Percentiles rank a stretch among this genome's conserved stretches.
These are phyloP conservation scores for Trypanosoma theileri DNA, from an alignment of 208 protist genomes.

Conservation along the genomic window DNA sequence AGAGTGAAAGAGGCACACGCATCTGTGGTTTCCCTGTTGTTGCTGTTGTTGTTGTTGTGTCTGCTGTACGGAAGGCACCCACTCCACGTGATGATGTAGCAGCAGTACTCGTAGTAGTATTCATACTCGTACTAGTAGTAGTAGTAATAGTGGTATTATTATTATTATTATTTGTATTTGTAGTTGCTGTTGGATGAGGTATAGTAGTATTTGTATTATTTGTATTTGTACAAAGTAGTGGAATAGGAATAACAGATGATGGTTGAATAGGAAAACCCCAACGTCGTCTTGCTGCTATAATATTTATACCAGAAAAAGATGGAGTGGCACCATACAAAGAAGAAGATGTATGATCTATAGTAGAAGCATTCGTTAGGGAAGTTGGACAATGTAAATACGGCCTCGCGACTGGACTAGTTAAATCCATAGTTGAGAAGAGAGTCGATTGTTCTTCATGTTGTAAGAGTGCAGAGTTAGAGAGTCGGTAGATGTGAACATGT, in stretches of 20 bases:
- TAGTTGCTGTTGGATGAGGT: not conserved
- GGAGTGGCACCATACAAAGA: not conserved
- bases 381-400: too few species aligned
- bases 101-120: not conserved
- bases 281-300: too few species aligned
- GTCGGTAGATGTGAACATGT: conserved; percentile 45
- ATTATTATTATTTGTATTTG: not conserved
- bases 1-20: conserved; percentile 40
- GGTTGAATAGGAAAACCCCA: conserved; percentile 4
- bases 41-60: too few species aligned
- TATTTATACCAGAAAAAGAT: not conserved
- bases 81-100: not conserved
- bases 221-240: not conserved
- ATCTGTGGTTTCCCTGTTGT: not conserved
- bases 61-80: too few species aligned
- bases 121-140: not conserved
- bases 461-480: conserved; percentile 10
- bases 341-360: too few species aligned
- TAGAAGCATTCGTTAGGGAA: too few species aligned
- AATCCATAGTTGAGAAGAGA: not conserved
- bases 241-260: conserved; percentile 13
- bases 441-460: not conserved
- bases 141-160: not conserved
- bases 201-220: not conserved
- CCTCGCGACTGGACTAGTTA: not conserved